Evolutionary conservation across 208 protist genomes (phyloP).

Genomic region (Trypanosoma rangeli): DNA sequence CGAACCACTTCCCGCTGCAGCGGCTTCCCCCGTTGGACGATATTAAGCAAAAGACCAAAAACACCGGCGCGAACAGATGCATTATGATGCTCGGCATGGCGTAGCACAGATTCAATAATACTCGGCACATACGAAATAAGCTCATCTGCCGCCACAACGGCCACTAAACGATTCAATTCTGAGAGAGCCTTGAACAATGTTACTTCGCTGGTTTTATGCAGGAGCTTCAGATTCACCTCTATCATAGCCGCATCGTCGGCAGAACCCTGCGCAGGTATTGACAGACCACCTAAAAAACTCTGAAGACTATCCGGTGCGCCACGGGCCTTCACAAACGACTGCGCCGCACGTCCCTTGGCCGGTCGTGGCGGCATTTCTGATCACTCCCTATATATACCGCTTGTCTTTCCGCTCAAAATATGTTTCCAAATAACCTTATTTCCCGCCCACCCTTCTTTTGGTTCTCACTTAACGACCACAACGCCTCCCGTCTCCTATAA

Average conservation of each 20-base stretch:
- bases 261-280: constrained; percentile 14
- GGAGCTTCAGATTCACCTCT: constrained; percentile 58
- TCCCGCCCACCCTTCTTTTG: background rate
- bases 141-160: constrained; percentile 28
- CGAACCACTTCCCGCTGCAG: constrained; percentile 45
- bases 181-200: constrained; percentile 85
- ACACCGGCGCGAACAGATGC: constrained; percentile 54
- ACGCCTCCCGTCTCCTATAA: background rate
- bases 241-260: constrained; percentile 37
- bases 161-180: constrained; percentile 44
- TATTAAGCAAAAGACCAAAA: constrained; percentile 50
- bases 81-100: constrained; percentile 67
- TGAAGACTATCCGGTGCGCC: constrained; percentile 53
- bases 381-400: background rate
- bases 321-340: constrained; percentile 45
- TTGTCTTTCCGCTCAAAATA: background rate
- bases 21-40: constrained; percentile 47
- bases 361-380: constrained; percentile 29
- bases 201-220: constrained; percentile 81
- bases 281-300: constrained; percentile 72
- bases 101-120: constrained; percentile 59
- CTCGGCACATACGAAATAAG: constrained; percentile 49
- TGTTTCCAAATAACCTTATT: background rate
- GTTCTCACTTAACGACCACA: background rate
- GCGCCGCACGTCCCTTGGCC: constrained; percentile 66